These are phyloP conservation scores for Friedmanniomyces simplex DNA, from an alignment of 495 filamentous ascomycete genomes.

Conservation along the genomic window DNA sequence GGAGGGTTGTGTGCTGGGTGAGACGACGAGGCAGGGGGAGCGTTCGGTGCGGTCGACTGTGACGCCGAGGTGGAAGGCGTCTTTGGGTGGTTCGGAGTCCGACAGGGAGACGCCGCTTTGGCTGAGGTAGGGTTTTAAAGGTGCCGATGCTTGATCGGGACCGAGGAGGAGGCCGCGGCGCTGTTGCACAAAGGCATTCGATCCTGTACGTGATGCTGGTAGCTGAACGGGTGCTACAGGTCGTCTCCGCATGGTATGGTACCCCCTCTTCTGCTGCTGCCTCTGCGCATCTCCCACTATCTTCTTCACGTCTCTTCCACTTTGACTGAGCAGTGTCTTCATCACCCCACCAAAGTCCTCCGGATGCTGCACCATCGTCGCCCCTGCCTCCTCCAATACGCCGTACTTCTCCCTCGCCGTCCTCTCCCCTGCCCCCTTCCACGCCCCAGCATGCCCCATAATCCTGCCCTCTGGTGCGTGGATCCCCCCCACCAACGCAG, in stretches of 20 bases:
- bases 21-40: conserved; percentile 58
- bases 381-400: conserved; percentile 58
- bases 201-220: neutral
- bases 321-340: conserved; percentile 42
- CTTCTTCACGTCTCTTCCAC: conserved; percentile 25
- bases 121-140: conserved; percentile 42
- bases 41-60: conserved; percentile 53
- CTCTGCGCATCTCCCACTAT: conserved; percentile 11
- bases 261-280: conserved; percentile 19
- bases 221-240: neutral
- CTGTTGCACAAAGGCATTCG: conserved; percentile 26
- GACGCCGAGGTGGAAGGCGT: conserved; percentile 47
- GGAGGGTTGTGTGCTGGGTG: conserved; percentile 38
- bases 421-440: conserved; percentile 57
- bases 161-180: conserved; percentile 50
- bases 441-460: conserved; percentile 87
- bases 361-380: conserved; percentile 69
- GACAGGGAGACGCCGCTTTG: conserved; percentile 2
- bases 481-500: conserved; percentile 65
- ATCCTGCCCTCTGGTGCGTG: conserved; percentile 55
- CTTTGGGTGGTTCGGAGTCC: conserved; percentile 24
- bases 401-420: conserved; percentile 54
- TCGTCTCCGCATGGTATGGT: conserved; percentile 24
- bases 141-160: conserved; percentile 45
- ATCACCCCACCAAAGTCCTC: conserved; percentile 68